phyloP scores from a whole-genome alignment of 1,284 basidiomycete genomes.

The Cutaneotrichosporon dermatis region DNA sequence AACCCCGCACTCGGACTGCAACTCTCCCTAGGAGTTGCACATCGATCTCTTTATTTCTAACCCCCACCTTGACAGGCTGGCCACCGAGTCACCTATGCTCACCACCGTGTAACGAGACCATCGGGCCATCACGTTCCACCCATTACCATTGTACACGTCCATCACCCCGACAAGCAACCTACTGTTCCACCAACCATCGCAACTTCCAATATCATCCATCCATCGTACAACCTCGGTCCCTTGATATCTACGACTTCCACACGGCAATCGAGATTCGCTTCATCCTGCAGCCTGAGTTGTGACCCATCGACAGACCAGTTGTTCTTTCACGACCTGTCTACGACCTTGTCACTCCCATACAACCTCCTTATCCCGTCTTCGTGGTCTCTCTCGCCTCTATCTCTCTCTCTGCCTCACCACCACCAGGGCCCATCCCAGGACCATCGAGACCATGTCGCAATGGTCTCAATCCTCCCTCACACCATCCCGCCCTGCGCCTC shows the following conservation, averaged over 20 bases:
- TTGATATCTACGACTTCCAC: not conserved
- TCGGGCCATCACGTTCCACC: not conserved
- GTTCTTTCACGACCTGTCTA: too few relatives aligned
- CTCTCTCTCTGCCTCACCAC: not conserved
- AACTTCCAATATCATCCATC: not conserved
- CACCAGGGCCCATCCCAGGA: not conserved
- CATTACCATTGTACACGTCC: not conserved
- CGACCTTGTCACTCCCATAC: too few relatives aligned
- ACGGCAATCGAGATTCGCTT: too few relatives aligned
- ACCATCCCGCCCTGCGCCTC: conserved; percentile 38
- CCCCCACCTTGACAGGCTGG: too few relatives aligned
- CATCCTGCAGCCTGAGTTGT: too few relatives aligned
- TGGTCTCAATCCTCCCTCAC: conserved; percentile 34
- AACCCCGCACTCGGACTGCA: too few relatives aligned
- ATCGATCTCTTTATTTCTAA: too few relatives aligned
- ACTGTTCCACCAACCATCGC: not conserved
- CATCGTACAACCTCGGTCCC: not conserved
- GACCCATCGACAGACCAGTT: too few relatives aligned
- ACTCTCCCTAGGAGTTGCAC: too few relatives aligned
- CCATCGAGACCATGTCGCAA: conserved; percentile 25
- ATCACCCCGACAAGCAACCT: not conserved
- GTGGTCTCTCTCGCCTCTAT: not conserved
- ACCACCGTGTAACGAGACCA: not conserved
- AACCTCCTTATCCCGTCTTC: too few relatives aligned
- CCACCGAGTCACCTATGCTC: too few relatives aligned